Evolutionary conservation across 805 yeast species (phyloP).

Genomic region (Pichia sporocuriosa): DNA sequence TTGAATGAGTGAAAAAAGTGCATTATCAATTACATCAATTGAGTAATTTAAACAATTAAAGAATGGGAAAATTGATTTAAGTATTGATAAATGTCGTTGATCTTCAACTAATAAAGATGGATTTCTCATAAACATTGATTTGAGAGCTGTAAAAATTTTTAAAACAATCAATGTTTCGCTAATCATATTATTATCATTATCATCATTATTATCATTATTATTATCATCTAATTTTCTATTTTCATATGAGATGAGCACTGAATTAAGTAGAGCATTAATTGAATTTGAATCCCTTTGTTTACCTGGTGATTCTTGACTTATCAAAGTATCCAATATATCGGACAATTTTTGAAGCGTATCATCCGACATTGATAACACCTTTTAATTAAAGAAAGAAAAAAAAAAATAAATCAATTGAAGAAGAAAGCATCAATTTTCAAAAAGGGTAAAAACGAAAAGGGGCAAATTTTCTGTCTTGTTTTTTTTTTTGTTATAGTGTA

Average conservation of each 20-base stretch:
- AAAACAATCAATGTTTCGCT: neutral
- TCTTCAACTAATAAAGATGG: constrained; percentile 23
- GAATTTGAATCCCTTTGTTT: constrained; percentile 25
- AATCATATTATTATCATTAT: neutral
- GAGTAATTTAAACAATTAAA: constrained; percentile 23
- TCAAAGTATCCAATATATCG: constrained; percentile 23
- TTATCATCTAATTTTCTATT: constrained; percentile 15
- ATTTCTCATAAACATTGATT: constrained; percentile 18
- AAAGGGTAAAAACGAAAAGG: too few relatives aligned
- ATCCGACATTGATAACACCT: constrained; percentile 1
- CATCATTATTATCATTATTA: constrained; percentile 3
- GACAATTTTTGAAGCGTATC: constrained; percentile 25
- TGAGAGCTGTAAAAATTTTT: constrained; percentile 26
- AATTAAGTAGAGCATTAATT: constrained; percentile 23
- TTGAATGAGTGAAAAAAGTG: constrained; percentile 20
- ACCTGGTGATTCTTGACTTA: constrained; percentile 22
- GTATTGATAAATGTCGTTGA: constrained; percentile 4
- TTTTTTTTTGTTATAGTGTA: too few relatives aligned
- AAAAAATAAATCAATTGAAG: too few relatives aligned
- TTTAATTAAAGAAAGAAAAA: too few relatives aligned
- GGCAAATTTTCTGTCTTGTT: too few relatives aligned
- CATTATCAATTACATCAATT: constrained; percentile 18
- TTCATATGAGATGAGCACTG: constrained; percentile 25
- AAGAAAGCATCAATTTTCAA: too few relatives aligned
- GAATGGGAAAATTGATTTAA: constrained; percentile 19